Evolutionary conservation across 306 rosid species (phyloP).

Genomic region (Quercus alba): DNA sequence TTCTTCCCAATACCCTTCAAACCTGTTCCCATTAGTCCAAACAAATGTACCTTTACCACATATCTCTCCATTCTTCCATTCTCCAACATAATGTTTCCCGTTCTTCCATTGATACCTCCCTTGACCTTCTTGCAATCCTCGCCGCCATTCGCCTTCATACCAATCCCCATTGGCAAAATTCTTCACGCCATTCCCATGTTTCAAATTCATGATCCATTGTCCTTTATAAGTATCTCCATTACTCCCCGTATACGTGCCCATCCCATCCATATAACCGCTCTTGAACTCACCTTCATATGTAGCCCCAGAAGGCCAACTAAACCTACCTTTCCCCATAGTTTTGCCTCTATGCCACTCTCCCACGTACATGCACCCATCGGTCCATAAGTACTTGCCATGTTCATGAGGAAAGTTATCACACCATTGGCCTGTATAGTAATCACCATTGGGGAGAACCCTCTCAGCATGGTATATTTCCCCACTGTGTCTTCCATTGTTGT

Average conservation of each 20-base stretch:
- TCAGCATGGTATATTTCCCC: constrained; percentile 53
- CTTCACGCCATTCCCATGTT: constrained; percentile 73
- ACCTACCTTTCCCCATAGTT: constrained; percentile 76
- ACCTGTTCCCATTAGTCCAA: constrained; percentile 67
- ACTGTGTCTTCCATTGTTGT: constrained; percentile 15
- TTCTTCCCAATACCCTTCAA: constrained; percentile 80
- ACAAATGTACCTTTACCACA: constrained; percentile 67
- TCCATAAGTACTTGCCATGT: constrained; percentile 79
- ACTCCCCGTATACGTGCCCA: constrained; percentile 53
- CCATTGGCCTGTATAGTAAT: constrained; percentile 88
- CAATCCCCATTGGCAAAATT: constrained; percentile 60
- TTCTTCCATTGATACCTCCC: constrained; percentile 80
- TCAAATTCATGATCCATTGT: constrained; percentile 75
- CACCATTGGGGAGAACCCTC: constrained; percentile 76
- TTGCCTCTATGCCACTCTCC: constrained; percentile 84
- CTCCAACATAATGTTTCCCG: constrained; percentile 68
- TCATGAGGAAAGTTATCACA: constrained; percentile 75
- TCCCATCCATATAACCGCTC: constrained; percentile 78
- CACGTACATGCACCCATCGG: constrained; percentile 81
- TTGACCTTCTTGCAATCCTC: constrained; percentile 64
- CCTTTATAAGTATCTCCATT: constrained; percentile 79
- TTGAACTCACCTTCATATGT: constrained; percentile 92
- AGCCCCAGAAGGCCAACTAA: constrained; percentile 94
- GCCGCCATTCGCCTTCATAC: constrained; percentile 82
- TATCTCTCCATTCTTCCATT: constrained; percentile 75